Conservation (phyloP, 768 basidiomycete species). For the Scleroderma bovista region DNA sequence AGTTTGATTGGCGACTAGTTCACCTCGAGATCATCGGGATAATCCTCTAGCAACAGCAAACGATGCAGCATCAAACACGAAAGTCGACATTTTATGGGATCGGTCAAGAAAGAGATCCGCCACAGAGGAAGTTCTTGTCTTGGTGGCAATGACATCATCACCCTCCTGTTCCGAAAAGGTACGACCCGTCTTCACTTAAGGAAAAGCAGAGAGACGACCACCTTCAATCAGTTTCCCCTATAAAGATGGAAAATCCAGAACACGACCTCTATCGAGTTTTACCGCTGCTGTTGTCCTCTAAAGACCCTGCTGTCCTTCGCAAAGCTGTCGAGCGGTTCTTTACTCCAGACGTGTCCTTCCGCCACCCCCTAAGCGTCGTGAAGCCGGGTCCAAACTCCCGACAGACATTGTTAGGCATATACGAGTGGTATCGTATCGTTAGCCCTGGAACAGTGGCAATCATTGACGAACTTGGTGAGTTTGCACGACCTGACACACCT, state of each 20-base stretch:
- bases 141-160: background rate
- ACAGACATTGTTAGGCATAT: constrained; percentile 46
- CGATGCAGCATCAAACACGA: too few relatives aligned
- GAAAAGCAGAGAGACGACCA: background rate
- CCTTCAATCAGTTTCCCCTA: background rate
- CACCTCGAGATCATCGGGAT: too few relatives aligned
- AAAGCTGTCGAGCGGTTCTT: constrained; percentile 44
- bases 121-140: too few relatives aligned
- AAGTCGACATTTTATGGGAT: too few relatives aligned
- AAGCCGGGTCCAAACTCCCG: constrained; percentile 35
- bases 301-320: constrained; percentile 45
- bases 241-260: constrained; percentile 46
- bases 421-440: constrained; percentile 62
- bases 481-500: too few relatives aligned
- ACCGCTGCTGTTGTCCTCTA: constrained; percentile 36
- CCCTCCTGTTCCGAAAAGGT: background rate
- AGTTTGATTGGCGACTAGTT: too few relatives aligned
- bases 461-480: background rate
- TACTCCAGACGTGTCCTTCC: constrained; percentile 47
- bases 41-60: too few relatives aligned
- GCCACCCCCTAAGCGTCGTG: constrained; percentile 47
- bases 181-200: too few relatives aligned
- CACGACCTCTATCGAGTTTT: constrained; percentile 43
- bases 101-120: too few relatives aligned
- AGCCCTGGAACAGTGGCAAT: constrained; percentile 32